A percentile compares a stretch with the other conserved stretches of the same genome.
phyloP scores from a whole-genome alignment of 2,329 filamentous ascomycete species.

The Phyllosticta citribraziliensis region DNA sequence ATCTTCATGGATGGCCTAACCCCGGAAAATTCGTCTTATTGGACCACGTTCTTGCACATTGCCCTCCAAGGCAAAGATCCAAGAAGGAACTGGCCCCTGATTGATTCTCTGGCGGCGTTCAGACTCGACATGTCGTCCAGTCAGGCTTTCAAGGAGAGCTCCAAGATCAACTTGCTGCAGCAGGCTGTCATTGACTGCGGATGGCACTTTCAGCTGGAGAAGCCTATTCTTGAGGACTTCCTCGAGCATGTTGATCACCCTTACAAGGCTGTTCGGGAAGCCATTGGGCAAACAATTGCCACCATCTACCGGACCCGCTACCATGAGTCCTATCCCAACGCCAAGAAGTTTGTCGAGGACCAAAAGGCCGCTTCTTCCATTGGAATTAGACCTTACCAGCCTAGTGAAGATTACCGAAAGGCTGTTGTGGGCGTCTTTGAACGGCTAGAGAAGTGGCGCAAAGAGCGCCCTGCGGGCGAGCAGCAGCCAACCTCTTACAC shows the following conservation, averaged over 20 bases:
- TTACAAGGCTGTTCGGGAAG: slow-evolving; percentile 93
- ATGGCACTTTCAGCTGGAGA: slow-evolving; percentile 91
- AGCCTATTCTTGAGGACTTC: slow-evolving; percentile 83
- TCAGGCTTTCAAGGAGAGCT: slow-evolving; percentile 96
- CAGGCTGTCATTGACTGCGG: slow-evolving; percentile 79
- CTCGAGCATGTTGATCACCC: slow-evolving; percentile 88
- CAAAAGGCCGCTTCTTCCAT: slow-evolving; percentile 76
- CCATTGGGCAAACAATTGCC: slow-evolving; percentile 81
- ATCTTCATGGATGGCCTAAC: slow-evolving; percentile 89
- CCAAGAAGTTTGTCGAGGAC: slow-evolving; percentile 61
- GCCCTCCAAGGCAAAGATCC: slow-evolving; percentile 84
- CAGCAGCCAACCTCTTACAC: slow-evolving; percentile 93
- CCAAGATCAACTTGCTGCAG: slow-evolving; percentile 85
- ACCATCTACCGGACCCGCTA: slow-evolving; percentile 86
- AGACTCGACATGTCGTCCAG: slow-evolving; percentile 89
- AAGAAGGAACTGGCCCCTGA: slow-evolving; percentile 72
- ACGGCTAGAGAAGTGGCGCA: slow-evolving; percentile 77
- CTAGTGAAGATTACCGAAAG: slow-evolving; percentile 60
- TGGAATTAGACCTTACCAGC: slow-evolving; percentile 73
- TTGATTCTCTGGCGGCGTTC: slow-evolving; percentile 75
- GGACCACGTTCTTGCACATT: slow-evolving; percentile 88
- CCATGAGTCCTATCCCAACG: slow-evolving; percentile 83
- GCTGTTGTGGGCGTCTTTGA: slow-evolving; percentile 68
- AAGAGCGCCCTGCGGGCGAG: slow-evolving; percentile 73
- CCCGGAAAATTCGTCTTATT: slow-evolving; percentile 89